A percentile compares a stretch with the other conserved stretches of the same genome.
phyloP scores from a whole-genome alignment of 2,329 filamentous ascomycete species.

The Orbilia brochopaga region DNA sequence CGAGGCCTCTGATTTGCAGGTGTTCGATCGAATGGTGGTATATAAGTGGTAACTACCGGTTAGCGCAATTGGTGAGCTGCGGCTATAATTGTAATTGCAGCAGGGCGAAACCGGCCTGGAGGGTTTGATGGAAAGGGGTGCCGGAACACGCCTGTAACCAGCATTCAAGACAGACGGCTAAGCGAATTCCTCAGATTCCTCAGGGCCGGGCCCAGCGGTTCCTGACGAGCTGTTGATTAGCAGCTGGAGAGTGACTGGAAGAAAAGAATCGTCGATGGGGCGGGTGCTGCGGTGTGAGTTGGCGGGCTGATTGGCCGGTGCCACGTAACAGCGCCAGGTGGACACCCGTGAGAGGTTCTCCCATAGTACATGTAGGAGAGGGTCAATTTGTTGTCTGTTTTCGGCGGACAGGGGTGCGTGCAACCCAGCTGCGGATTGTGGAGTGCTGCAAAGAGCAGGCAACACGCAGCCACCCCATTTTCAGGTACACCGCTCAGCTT shows the following conservation, averaged over 20 bases:
- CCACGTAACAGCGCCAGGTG: slow-evolving; percentile 47
- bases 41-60: too few relatives aligned
- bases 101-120: slow-evolving; percentile 20
- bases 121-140: neutral
- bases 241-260: neutral
- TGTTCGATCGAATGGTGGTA: neutral
- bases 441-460: too few relatives aligned
- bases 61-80: too few relatives aligned
- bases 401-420: neutral
- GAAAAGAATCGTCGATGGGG: neutral
- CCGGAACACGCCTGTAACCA: neutral
- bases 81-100: slow-evolving; percentile 1
- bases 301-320: slow-evolving; percentile 46
- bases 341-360: slow-evolving; percentile 9
- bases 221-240: slow-evolving; percentile 12
- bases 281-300: slow-evolving; percentile 17
- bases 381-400: neutral
- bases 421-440: slow-evolving; percentile 5
- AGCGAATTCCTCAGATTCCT: neutral
- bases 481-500: slow-evolving; percentile 2
- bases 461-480: slow-evolving; percentile 41
- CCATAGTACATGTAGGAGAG: neutral
- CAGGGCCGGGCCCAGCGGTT: slow-evolving; percentile 25
- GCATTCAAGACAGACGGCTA: neutral
- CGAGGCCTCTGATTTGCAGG: slow-evolving; percentile 2